These are phyloP conservation scores for Candida peoriensis DNA, from an alignment of 805 yeast genomes.

Conservation along the genomic window DNA sequence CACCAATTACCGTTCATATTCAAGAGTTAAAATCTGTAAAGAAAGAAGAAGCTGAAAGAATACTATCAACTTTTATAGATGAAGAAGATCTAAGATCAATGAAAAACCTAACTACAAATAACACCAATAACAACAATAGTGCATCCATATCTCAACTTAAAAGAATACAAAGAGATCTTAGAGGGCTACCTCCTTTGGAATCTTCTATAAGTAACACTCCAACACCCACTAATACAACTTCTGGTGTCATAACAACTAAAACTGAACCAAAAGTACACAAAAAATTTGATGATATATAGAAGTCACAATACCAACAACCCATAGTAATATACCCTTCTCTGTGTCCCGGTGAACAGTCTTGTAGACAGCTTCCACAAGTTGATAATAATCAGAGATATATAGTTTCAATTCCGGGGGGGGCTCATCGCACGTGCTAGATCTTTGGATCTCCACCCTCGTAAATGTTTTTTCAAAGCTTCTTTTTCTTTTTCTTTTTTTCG, in stretches of 20 bases:
- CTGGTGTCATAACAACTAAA: slow-evolving; percentile 2
- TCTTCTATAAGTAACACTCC: slow-evolving; percentile 4
- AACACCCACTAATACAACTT: slow-evolving; percentile 9
- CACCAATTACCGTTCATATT: slow-evolving; percentile 20
- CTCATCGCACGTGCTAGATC: too few relatives aligned
- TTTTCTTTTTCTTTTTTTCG: too few relatives aligned
- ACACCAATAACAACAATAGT: slow-evolving; percentile 15
- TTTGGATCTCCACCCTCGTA: too few relatives aligned
- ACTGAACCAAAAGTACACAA: too few relatives aligned
- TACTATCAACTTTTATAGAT: slow-evolving; percentile 39
- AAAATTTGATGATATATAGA: too few relatives aligned
- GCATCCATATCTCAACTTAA: slow-evolving; percentile 51
- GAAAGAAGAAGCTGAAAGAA: slow-evolving; percentile 40
- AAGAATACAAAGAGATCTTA: slow-evolving; percentile 70
- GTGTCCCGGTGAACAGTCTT: too few relatives aligned
- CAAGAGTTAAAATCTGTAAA: slow-evolving; percentile 21
- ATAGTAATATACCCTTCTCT: too few relatives aligned
- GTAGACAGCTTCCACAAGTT: too few relatives aligned
- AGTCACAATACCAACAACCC: too few relatives aligned
- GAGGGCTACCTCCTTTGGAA: slow-evolving; percentile 69
- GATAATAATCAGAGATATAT: too few relatives aligned
- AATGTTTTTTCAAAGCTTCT: too few relatives aligned
- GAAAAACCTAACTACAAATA: slow-evolving; percentile 8
- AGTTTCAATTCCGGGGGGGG: too few relatives aligned
- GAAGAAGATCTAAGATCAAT: slow-evolving; percentile 17